These are phyloP conservation scores for Penicillium sp. DNA, from an alignment of 2,329 filamentous ascomycete genomes.

Conservation along the genomic window DNA sequence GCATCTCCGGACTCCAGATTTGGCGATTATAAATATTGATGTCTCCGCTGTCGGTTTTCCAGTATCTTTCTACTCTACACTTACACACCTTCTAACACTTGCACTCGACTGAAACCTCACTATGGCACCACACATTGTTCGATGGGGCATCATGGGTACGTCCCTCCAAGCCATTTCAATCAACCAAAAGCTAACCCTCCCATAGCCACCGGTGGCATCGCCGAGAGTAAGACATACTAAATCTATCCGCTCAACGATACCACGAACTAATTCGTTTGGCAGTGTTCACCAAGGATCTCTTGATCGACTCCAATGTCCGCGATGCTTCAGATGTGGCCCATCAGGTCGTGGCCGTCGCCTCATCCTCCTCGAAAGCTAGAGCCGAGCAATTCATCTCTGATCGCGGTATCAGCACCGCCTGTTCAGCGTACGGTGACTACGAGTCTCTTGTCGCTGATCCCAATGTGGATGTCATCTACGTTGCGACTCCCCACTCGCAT, in stretches of 20 bases:
- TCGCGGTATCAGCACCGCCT: conserved; percentile 66
- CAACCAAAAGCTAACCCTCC: conserved; percentile 17
- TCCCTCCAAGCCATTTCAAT: neutral
- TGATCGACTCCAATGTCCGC: conserved; percentile 70
- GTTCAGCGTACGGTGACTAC: conserved; percentile 78
- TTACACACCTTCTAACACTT: neutral
- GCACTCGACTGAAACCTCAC: conserved; percentile 3
- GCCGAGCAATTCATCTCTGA: conserved; percentile 73
- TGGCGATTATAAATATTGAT: conserved; percentile 3
- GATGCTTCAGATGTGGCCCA: conserved; percentile 73
- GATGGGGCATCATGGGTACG: conserved; percentile 48
- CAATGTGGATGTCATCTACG: conserved; percentile 81
- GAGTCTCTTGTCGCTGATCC: conserved; percentile 76
- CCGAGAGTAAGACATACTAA: conserved; percentile 32
- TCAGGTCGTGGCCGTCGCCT: conserved; percentile 76
- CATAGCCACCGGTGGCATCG: conserved; percentile 48
- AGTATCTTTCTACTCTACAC: too few relatives aligned
- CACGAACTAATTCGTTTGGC: neutral
- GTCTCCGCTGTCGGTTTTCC: neutral
- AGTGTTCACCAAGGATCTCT: conserved; percentile 75
- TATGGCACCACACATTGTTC: conserved; percentile 39
- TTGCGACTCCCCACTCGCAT: conserved; percentile 88
- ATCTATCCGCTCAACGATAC: neutral
- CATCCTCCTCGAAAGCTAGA: conserved; percentile 69
- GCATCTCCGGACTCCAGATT: conserved; percentile 19